A percentile compares a stretch with the other conserved stretches of the same genome.
phyloP scores from a whole-genome alignment of 345 rosid genomes.

The Acer saccharum region DNA sequence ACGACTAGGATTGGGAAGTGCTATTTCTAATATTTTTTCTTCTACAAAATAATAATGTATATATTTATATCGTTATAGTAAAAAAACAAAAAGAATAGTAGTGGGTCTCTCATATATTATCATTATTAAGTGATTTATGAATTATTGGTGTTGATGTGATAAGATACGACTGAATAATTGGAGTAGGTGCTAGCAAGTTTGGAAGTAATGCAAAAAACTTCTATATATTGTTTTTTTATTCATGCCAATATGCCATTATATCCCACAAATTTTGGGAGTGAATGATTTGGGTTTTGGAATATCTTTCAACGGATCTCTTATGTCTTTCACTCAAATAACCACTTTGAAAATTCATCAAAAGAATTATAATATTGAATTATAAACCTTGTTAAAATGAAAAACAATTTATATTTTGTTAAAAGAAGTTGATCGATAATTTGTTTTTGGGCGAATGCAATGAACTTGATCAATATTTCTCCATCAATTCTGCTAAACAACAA shows the following conservation, averaged over 20 bases:
- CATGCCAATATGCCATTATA: background rate
- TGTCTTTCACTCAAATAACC: too few species aligned
- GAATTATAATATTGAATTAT: too few species aligned
- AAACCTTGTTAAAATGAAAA: too few species aligned
- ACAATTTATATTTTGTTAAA: too few species aligned
- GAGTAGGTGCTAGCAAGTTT: conserved; percentile 12
- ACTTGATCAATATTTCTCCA: too few species aligned
- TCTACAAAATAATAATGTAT: too few species aligned
- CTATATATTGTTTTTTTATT: background rate
- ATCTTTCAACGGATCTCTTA: background rate
- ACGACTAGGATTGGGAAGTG: background rate
- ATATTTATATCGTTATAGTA: too few species aligned
- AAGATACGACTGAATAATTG: conserved; percentile 18
- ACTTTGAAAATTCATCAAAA: too few species aligned
- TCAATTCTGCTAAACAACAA: too few species aligned
- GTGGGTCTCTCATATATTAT: background rate
- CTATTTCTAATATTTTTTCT: background rate
- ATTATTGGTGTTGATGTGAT: conserved; percentile 24
- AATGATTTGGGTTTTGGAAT: background rate
- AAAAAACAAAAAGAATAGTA: background rate
- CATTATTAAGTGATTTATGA: background rate
- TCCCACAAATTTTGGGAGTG: background rate
- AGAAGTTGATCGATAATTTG: too few species aligned
- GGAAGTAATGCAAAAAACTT: background rate
- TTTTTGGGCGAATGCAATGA: too few species aligned